These are phyloP conservation scores for Cardamine resedifolia DNA, from an alignment of 345 rosid species.

Conservation along the genomic window DNA sequence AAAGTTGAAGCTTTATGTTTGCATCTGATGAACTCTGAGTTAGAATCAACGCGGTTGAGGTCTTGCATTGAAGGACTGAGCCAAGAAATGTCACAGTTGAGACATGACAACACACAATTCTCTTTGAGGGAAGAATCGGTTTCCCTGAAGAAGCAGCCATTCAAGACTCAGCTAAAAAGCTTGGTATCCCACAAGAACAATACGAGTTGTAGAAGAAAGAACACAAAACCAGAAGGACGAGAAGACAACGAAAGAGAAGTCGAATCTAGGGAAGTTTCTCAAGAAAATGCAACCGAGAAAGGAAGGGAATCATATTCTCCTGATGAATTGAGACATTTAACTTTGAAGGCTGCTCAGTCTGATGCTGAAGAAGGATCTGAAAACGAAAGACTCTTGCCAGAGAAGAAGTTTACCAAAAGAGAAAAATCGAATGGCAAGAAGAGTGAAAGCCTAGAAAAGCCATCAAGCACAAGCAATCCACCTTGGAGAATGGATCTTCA, in stretches of 20 bases:
- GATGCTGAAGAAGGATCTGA: slow-evolving; percentile 51
- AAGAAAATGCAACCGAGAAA: slow-evolving; percentile 33
- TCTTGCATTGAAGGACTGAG: slow-evolving; percentile 62
- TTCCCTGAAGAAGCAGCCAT: slow-evolving; percentile 43
- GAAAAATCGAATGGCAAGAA: slow-evolving; percentile 35
- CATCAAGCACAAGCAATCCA: slow-evolving; percentile 36
- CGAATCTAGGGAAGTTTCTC: slow-evolving; percentile 25
- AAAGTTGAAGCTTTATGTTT: slow-evolving; percentile 71
- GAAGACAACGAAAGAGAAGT: slow-evolving; percentile 41
- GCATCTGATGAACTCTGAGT: slow-evolving; percentile 71
- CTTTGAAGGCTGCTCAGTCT: slow-evolving; percentile 37
- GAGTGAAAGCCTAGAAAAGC: slow-evolving; percentile 32
- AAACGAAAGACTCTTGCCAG: slow-evolving; percentile 14
- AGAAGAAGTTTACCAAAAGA: not conserved
- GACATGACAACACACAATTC: slow-evolving; percentile 51
- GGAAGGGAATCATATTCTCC: slow-evolving; percentile 58
- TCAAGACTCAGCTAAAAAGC: slow-evolving; percentile 37
- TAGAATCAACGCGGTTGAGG: slow-evolving; percentile 69
- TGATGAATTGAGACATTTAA: slow-evolving; percentile 45
- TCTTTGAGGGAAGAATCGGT: slow-evolving; percentile 45
- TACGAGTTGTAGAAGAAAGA: slow-evolving; percentile 42
- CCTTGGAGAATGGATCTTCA: slow-evolving; percentile 86
- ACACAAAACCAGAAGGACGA: slow-evolving; percentile 38
- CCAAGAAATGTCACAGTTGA: slow-evolving; percentile 57
- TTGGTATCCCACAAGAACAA: slow-evolving; percentile 39